Evolutionary conservation across 345 rosid genomes (phyloP).

Genomic region (Hevea brasiliensis): DNA sequence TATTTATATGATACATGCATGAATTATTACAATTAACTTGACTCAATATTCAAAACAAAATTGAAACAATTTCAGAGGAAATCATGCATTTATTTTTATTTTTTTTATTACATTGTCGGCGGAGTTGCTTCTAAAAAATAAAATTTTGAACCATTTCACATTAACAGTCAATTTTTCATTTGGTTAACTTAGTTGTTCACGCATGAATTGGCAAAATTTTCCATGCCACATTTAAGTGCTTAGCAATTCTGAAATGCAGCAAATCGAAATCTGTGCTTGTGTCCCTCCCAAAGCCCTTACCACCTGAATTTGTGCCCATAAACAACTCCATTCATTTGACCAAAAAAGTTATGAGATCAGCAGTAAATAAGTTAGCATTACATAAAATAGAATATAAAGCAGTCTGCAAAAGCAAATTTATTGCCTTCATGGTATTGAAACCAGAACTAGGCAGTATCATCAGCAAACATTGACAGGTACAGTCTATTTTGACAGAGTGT

Average conservation of each 20-base stretch:
- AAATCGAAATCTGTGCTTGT: neutral
- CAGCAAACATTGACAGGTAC: neutral
- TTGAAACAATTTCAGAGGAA: neutral
- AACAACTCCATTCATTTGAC: neutral
- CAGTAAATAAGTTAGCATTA: neutral
- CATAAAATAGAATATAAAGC: neutral
- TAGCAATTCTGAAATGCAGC: neutral
- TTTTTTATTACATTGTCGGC: no score
- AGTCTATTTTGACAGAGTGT: neutral
- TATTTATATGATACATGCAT: neutral
- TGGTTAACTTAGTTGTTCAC: neutral
- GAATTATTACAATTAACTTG: neutral
- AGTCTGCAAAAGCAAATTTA: neutral
- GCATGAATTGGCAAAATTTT: neutral
- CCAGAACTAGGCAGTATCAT: neutral
- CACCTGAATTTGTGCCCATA: neutral
- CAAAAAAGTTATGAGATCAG: neutral
- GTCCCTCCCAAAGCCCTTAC: neutral
- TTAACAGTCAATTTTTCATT: neutral
- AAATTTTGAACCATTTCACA: neutral
- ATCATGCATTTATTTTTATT: neutral
- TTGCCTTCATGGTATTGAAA: neutral
- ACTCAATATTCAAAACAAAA: neutral
- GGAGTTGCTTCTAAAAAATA: neutral
- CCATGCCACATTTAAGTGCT: neutral